A percentile compares a stretch with the other conserved stretches of the same genome.
Evolutionary conservation across 768 basidiomycete genomes (phyloP).

Genomic region (Rhizopogon vinicolor): DNA sequence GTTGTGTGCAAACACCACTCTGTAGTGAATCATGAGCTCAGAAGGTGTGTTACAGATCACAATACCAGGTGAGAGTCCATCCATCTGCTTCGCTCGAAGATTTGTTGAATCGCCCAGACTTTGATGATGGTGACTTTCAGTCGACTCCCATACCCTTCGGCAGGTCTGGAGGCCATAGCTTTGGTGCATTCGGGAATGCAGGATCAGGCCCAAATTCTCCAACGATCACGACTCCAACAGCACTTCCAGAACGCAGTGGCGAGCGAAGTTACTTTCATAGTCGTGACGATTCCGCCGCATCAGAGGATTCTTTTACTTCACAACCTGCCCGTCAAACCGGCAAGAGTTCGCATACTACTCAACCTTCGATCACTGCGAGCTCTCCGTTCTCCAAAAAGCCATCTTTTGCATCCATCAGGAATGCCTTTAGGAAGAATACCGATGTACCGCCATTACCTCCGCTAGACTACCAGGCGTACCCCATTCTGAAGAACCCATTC

Average conservation of each 20-base stretch:
- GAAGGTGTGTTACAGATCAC: constrained; percentile 49
- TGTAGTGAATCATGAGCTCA: constrained; percentile 3
- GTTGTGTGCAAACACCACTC: neutral
- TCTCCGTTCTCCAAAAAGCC: constrained; percentile 74
- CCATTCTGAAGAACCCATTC: constrained; percentile 76
- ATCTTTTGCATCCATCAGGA: constrained; percentile 83
- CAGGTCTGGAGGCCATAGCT: constrained; percentile 48
- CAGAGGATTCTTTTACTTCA: constrained; percentile 71
- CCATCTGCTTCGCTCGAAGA: constrained; percentile 1
- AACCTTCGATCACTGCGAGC: constrained; percentile 50
- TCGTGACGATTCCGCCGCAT: constrained; percentile 74
- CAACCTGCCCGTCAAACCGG: constrained; percentile 54
- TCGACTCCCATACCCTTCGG: constrained; percentile 68
- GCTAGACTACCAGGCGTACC: constrained; percentile 64
- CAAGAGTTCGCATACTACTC: constrained; percentile 53
- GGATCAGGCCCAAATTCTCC: constrained; percentile 64
- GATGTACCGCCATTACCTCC: constrained; percentile 77
- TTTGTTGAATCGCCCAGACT: constrained; percentile 41
- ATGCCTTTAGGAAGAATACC: constrained; percentile 73
- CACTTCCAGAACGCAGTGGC: constrained; percentile 32
- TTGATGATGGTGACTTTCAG: constrained; percentile 70
- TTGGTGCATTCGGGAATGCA: constrained; percentile 29
- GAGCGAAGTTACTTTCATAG: constrained; percentile 70
- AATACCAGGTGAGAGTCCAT: constrained; percentile 47
- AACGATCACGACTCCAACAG: constrained; percentile 48